Base-by-base conservation (phyloP, 768 basidiomycete species). In the Daedaleopsis sinensis region DNA sequence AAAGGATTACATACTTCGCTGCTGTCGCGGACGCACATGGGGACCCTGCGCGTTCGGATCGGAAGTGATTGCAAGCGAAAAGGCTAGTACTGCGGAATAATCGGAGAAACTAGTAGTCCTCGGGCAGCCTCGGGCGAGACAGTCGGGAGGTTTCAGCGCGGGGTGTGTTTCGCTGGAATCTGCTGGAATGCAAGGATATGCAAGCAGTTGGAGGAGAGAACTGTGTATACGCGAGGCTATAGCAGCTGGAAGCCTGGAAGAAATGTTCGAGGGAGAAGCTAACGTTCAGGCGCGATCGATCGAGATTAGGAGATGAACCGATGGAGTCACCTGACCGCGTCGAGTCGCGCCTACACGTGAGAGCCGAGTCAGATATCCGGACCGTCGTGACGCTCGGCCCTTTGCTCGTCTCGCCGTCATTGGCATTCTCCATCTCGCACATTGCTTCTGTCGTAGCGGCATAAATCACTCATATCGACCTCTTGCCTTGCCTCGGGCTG, bases 281-380 rank as follows among this genome's bases (percentile, higher is more conserved):
- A 49, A 32, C 27, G 27, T 32, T 32, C 4, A 49, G 47, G 47
- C 62, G 48, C 62, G 62, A 63, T 63, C 62, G 62, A 63, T 63
- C 57, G 57, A 63, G 62, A 63, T 63, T 32, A 5, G 10, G n/a
- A 16, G 23, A 27, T 42, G 39, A 5, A 36, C n/a, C 12, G n/a
- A 27, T 18, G 7, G 23, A 3, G 38, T 64, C 62, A 64, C 35
- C 42, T 59, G 62, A 64, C 50, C 62, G 62, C 51, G 62, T 64
- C 23, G 9, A 9, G 55, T 56, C 58, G 48, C 54, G 52, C 39
- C 19, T 35, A n/a, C 58, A 59, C 62, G 62, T 58, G 57, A 27
- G 55, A 51, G 49, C 51, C 58, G 58, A 64, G 58, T 57, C 62
- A 59, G 27, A 48, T 51, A n/a, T n/a, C n/a, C n/a, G n/a, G n/a